Evolutionary conservation across 805 yeast genomes (phyloP).

Genomic region (Kodamaea lidongshanica): DNA sequence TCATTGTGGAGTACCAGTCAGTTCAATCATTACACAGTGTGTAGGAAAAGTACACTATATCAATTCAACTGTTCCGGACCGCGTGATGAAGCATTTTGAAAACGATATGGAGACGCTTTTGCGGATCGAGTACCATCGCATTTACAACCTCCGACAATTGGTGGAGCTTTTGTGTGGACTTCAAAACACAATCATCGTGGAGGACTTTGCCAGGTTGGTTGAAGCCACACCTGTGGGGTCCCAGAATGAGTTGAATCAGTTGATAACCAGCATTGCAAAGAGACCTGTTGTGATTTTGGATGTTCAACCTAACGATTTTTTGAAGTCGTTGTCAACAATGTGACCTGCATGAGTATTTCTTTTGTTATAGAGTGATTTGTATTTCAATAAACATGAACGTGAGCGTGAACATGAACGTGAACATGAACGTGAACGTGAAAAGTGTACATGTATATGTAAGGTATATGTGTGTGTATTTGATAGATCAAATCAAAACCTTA

Average conservation of each 20-base stretch:
- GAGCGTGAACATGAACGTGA: too few species aligned
- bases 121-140: conserved; percentile 9
- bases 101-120: conserved; percentile 5
- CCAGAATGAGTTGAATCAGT: conserved; percentile 9
- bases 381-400: too few species aligned
- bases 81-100: conserved; percentile 4
- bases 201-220: conserved; percentile 8
- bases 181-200: conserved; percentile 6
- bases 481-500: too few species aligned
- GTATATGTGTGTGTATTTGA: too few species aligned
- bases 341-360: too few species aligned
- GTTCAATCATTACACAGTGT: too few species aligned
- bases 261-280: conserved; percentile 6
- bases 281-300: conserved; percentile 6
- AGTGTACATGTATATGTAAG: too few species aligned
- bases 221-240: conserved; percentile 1
- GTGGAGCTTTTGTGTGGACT: background rate
- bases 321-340: too few species aligned
- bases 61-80: conserved; percentile 9
- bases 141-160: conserved; percentile 4
- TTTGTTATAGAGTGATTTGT: too few species aligned
- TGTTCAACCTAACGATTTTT: conserved; percentile 3
- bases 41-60: conserved; percentile 4
- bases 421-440: too few species aligned
- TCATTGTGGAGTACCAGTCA: too few species aligned